A percentile compares a stretch with the other conserved stretches of the same genome.
Conservation (phyloP, 208 protist species). For the Acanthamoeba castellanii region DNA sequence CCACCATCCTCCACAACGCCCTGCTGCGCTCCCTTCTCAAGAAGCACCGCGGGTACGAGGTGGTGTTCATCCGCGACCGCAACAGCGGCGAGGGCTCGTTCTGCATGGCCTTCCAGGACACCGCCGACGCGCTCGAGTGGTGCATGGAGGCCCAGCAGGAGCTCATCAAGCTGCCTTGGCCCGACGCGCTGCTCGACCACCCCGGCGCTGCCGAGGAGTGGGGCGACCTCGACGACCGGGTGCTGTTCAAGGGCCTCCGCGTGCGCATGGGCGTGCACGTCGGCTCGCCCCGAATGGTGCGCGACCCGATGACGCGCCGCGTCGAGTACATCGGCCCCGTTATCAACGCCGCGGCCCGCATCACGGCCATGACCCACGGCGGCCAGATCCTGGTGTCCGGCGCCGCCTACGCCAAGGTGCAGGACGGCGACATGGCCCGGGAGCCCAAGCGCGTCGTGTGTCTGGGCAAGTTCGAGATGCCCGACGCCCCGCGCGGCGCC, state of each 20-base stretch:
- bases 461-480: conserved; percentile 62
- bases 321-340: conserved; percentile 55
- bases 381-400: conserved; percentile 51
- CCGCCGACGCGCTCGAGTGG: conserved; percentile 8
- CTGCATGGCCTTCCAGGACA: conserved; percentile 70
- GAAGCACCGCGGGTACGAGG: conserved; percentile 56
- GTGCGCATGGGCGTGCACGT: conserved; percentile 52
- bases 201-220: conserved; percentile 56
- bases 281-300: neutral
- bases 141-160: conserved; percentile 61
- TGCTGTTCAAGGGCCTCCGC: conserved; percentile 40
- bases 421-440: conserved; percentile 21
- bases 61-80: conserved; percentile 27
- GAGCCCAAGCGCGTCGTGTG: neutral
- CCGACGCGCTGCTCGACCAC: conserved; percentile 59
- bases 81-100: conserved; percentile 73
- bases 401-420: conserved; percentile 13
- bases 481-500: neutral
- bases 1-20: conserved; percentile 21
- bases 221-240: conserved; percentile 35
- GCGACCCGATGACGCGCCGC: conserved; percentile 51
- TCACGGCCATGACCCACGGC: conserved; percentile 54
- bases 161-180: conserved; percentile 50
- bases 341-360: conserved; percentile 10
- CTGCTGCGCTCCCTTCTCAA: conserved; percentile 31